phyloP scores from a whole-genome alignment of 2,329 filamentous ascomycete genomes.

The Purpureocillium lavendulum region DNA sequence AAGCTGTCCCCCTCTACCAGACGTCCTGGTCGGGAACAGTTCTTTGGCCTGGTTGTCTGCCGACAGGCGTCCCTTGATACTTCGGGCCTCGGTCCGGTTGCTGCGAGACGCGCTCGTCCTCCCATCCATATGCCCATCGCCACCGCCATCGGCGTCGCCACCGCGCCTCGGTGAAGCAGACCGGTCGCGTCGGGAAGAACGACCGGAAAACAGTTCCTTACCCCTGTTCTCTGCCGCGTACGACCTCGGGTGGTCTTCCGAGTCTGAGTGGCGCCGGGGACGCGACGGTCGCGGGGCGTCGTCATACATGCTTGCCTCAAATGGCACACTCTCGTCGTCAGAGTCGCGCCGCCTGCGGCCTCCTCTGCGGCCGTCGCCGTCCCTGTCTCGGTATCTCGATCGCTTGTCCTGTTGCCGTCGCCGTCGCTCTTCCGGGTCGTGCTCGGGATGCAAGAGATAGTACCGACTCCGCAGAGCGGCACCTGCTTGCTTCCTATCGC shows the following conservation, averaged over 20 bases:
- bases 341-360: constrained; percentile 29
- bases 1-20: constrained; percentile 20
- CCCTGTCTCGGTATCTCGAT: constrained; percentile 57
- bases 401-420: constrained; percentile 47
- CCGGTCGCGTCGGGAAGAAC: constrained; percentile 28
- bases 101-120: constrained; percentile 23
- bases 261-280: constrained; percentile 16
- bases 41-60: constrained; percentile 24
- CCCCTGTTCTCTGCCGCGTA: constrained; percentile 32
- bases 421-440: constrained; percentile 69
- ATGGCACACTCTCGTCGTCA: constrained; percentile 44
- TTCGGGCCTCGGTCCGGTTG: constrained; percentile 23
- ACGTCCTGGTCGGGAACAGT: constrained; percentile 27
- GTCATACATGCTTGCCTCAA: constrained; percentile 77
- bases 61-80: constrained; percentile 23
- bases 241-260: constrained; percentile 18
- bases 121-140: constrained; percentile 28
- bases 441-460: constrained; percentile 85
- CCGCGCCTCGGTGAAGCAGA: constrained; percentile 44
- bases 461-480: constrained; percentile 79
- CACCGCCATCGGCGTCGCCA: constrained; percentile 17
- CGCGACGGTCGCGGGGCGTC: constrained; percentile 41
- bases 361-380: constrained; percentile 21
- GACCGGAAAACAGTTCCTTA: constrained; percentile 56
- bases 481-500: constrained; percentile 72